A percentile compares a stretch with the other conserved stretches of the same genome.
These are phyloP conservation scores for Ophiostoma fasciatum DNA, from an alignment of 2,329 filamentous ascomycete genomes.

Conservation along the genomic window DNA sequence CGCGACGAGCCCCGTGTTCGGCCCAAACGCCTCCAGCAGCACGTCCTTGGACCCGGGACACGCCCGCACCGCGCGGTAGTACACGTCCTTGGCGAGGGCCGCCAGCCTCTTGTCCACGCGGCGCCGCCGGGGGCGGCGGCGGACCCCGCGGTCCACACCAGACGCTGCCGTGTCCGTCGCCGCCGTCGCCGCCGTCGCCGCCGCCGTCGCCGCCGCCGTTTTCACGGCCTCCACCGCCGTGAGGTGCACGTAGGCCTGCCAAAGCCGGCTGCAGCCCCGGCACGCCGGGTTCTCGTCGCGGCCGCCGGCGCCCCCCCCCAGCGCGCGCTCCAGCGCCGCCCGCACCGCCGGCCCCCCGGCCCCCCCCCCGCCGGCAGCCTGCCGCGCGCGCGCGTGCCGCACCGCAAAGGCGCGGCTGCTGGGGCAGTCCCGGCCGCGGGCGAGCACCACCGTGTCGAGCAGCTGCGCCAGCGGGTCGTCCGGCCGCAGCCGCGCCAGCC, in stretches of 20 bases:
- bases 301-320: constrained; percentile 23
- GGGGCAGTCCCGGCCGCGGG: constrained; percentile 23
- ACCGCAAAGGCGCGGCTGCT: constrained; percentile 34
- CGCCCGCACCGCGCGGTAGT: constrained; percentile 30
- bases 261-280: constrained; percentile 26
- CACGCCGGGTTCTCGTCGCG: constrained; percentile 7
- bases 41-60: constrained; percentile 36
- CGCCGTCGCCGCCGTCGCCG: constrained; percentile 12
- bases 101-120: constrained; percentile 6
- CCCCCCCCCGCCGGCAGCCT: too few species aligned
- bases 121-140: constrained; percentile 11
- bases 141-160: too few species aligned
- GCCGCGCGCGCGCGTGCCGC: constrained; percentile 33
- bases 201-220: constrained; percentile 17
- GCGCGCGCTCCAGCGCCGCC: constrained; percentile 36
- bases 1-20: constrained; percentile 3
- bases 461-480: constrained; percentile 62
- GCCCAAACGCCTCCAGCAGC: constrained; percentile 34
- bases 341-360: constrained; percentile 35
- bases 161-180: too few species aligned
- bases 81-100: constrained; percentile 27
- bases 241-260: constrained; percentile 36
- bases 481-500: constrained; percentile 35
- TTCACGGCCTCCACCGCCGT: constrained; percentile 5
- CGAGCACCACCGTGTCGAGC: constrained; percentile 37